Evolutionary conservation across 306 rosid genomes (phyloP).

Genomic region (Vigna hirtella): DNA sequence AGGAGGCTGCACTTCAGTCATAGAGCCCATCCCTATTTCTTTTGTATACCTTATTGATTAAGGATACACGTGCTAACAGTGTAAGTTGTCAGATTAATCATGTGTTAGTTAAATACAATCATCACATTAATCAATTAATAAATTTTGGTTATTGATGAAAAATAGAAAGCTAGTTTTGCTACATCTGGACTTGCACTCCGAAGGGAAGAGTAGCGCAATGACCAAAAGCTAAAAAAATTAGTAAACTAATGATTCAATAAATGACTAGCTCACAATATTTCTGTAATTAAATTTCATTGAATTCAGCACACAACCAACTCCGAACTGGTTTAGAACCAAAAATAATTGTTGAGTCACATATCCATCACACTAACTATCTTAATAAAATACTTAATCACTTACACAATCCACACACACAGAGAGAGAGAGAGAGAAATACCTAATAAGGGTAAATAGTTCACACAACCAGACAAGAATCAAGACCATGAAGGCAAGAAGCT

Average conservation of each 20-base stretch:
- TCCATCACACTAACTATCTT: conserved; percentile 16
- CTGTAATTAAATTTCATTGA: not conserved
- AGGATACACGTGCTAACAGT: not conserved
- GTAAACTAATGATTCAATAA: not conserved
- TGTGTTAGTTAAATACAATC: not conserved
- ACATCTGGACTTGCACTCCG: not conserved
- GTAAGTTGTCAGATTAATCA: no score
- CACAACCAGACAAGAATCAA: conserved; percentile 98
- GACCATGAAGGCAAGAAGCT: conserved; percentile 94
- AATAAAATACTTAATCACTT: conserved; percentile 21
- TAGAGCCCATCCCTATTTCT: not conserved
- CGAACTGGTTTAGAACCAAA: conserved; percentile 26
- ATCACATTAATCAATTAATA: conserved; percentile 26
- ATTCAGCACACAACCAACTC: conserved; percentile 28
- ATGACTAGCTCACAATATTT: not conserved
- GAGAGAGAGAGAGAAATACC: conserved; percentile 59
- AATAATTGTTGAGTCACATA: conserved; percentile 25
- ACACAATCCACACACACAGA: not conserved
- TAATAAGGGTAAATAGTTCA: conserved; percentile 89
- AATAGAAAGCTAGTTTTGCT: conserved; percentile 3
- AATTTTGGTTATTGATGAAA: not conserved
- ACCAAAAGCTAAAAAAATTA: conserved; percentile 1
- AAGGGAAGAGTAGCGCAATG: conserved; percentile 17
- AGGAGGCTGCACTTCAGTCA: not conserved
- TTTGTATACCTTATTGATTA: not conserved